Evolutionary conservation across 805 yeast species (phyloP).

Genomic region (Ogataea naganishii): DNA sequence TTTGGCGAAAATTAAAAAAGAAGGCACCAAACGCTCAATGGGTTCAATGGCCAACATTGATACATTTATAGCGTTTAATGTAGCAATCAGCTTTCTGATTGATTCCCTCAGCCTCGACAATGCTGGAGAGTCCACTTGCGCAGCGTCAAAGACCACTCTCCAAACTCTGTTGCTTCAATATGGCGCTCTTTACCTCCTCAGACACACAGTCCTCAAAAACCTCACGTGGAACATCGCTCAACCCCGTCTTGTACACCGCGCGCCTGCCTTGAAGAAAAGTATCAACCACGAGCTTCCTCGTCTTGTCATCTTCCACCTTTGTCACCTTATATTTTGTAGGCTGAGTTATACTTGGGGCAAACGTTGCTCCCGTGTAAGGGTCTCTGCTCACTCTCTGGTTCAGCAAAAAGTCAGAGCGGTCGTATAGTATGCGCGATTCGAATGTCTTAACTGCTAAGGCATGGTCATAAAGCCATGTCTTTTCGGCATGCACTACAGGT

Average conservation of each 20-base stretch:
- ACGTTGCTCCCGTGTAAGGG: constrained; percentile 74
- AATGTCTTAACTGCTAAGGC: constrained; percentile 70
- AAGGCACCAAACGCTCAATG: too few relatives aligned
- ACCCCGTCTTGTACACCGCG: constrained; percentile 48
- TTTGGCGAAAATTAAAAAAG: too few relatives aligned
- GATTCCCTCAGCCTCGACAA: too few relatives aligned
- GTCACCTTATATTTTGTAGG: constrained; percentile 37
- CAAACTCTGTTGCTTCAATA: constrained; percentile 47
- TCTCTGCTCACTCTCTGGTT: constrained; percentile 45
- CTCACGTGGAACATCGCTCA: constrained; percentile 47
- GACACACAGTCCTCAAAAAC: constrained; percentile 51
- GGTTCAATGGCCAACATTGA: too few relatives aligned
- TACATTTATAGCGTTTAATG: too few relatives aligned
- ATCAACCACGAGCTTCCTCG: constrained; percentile 34
- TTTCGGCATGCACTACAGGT: constrained; percentile 37
- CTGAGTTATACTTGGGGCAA: constrained; percentile 70
- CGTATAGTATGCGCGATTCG: constrained; percentile 53
- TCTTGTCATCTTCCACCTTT: constrained; percentile 17
- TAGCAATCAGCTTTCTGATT: too few relatives aligned
- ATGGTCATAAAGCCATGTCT: constrained; percentile 79
- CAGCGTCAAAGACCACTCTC: constrained; percentile 25
- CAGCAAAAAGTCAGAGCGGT: constrained; percentile 41
- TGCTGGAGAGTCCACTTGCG: too few relatives aligned
- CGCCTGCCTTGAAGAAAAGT: constrained; percentile 30
- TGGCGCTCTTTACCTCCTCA: constrained; percentile 51